These are phyloP conservation scores for Pseudogymnoascus sp. DNA, from an alignment of 2,329 filamentous ascomycete genomes.

Conservation along the genomic window DNA sequence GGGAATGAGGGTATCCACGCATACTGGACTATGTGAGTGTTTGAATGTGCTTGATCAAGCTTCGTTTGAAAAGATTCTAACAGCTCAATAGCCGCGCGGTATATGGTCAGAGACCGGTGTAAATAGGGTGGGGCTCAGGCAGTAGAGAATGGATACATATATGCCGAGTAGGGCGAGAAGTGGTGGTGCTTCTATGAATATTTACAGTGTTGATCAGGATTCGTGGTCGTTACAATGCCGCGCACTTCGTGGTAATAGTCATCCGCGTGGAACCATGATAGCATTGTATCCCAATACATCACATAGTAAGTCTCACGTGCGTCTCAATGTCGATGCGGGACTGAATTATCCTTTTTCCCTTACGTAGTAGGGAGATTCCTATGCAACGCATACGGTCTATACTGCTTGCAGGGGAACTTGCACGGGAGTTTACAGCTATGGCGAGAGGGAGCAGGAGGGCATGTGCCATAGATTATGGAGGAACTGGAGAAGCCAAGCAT, in stretches of 20 bases:
- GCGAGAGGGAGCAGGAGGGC: no score
- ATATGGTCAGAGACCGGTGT: neutral
- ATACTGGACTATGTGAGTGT: slow-evolving; percentile 14
- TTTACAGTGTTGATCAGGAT: neutral
- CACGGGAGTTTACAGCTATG: no score
- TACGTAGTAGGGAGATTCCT: no score
- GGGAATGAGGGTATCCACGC: slow-evolving; percentile 27
- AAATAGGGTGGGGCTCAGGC: neutral
- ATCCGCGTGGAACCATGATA: neutral
- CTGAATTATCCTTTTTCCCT: no score
- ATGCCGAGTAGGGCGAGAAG: neutral
- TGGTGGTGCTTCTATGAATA: neutral
- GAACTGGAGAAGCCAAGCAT: no score
- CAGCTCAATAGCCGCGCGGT: neutral
- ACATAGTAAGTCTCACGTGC: no score
- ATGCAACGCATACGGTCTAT: no score
- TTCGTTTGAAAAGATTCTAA: neutral
- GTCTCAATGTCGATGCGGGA: no score
- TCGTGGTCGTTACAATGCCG: neutral
- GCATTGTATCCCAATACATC: no score
- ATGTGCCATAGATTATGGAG: no score
- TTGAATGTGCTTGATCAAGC: neutral
- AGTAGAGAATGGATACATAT: neutral
- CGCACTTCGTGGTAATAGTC: neutral
- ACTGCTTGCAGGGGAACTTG: no score